Evolutionary conservation across 1,284 basidiomycete species (phyloP), one percentile per base, ranked within the genome.

Genomic region (Trichosporon coremiiforme): DNA sequence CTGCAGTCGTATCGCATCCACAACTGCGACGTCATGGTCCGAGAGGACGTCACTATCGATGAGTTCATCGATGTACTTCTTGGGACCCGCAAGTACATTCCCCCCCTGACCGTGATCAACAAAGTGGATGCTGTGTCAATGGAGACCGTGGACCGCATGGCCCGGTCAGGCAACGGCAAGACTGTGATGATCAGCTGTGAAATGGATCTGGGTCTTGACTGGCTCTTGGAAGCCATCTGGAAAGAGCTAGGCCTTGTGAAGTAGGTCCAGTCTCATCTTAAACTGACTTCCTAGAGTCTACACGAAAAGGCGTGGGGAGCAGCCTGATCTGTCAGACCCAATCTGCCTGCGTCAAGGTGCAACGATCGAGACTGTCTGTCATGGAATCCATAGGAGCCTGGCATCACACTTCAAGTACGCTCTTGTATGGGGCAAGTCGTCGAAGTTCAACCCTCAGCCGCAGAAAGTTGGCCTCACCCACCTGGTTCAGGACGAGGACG

Each of bases 41-140:
- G 95, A 77, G 94, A 98, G 86, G 95, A 98, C 83, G 93, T 95
- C 74, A 93, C 93, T 3, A 94, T 92, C 2, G 95, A 99, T 82
- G 94, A 98, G 80, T 97, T 98, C 79, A 97, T 98, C 77, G 96
- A 99, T 79, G 94, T 98, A 10, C 87, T 99, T 20, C 92, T 98
- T 68, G 78, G 92, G 57, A 96, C 91, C 13, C 88, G 96, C 73
- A 98, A 98, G 87, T 99, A 98, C 79, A 88, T 97, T 1, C 94
- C 94, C 7, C 96, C 94, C 63, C 74, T 86, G 87, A 95, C 96
- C 80, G 94, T 95, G 9, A 97, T 96, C 86, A 98, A 98, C 87
- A 96, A 97, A 84, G 89, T 96, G 71, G 94, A 97, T 77, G 88
- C 80, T 2, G 91, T 96, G 74, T 94, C 92, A 74, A 86, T 98